Base-by-base conservation (phyloP, 805 yeast species). In the Candida nonsorbophila region DNA sequence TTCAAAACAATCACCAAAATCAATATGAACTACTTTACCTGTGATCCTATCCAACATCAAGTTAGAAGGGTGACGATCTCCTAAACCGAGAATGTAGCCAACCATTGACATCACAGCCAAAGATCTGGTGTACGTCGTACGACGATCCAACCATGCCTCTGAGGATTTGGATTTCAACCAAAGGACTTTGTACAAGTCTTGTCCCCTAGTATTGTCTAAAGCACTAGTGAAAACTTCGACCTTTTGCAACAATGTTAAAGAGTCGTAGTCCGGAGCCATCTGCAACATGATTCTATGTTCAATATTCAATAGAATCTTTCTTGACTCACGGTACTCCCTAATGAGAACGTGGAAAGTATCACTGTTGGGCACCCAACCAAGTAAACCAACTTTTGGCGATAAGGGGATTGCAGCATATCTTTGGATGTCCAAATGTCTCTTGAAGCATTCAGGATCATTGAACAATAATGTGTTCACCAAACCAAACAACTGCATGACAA, bases 81-180 rank as follows among this genome's bases (percentile, higher is more conserved):
- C 99, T 13, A 92, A 68, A 9, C 99, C 99, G 14, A 92, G 67
- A 30, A 92, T 90, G 53, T 92, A 92, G 2, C 99, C 99, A 24
- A 83, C 95, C 96, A 92, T 92, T 0, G 97, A 90, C 97, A 92
- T 94, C 4, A 86, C 96, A 0, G 98, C 98, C 40, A 92, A 66
- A 0, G 97, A 92, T 33, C 98, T 69, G 0, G 97, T 90, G 50
- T 92, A 92, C 2, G 95, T 88, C 0, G 97, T 90, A 53, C 99
- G 78, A 45, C 99, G 76, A 51, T 92, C 97, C 22, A 92, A 67
- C 99, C 99, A 92, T 0, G 96, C 87, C 55, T 92, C 99, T 0
- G 97, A 86, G 0, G 96, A 85, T 41, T 92, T 77, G 26, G 95
- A 84, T 62, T 92, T 92, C 42, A 92, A 71, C 99, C 99, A 92